Base-by-base conservation (phyloP, 805 yeast species). In the Kregervanrija delftensis region DNA sequence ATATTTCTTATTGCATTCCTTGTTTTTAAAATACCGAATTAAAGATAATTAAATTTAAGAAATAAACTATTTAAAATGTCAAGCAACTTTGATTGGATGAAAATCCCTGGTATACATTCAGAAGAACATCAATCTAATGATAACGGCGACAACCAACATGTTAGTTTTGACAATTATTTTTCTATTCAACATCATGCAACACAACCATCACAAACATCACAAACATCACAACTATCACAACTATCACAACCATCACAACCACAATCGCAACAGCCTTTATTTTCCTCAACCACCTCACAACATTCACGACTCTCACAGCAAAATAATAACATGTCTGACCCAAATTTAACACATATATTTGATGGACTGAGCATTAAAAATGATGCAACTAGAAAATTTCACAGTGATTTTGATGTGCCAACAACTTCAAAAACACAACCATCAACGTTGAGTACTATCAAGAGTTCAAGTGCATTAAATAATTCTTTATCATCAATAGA, bases 31-130 rank as follows among this genome's bases (percentile, higher is more conserved):
- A 22, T 22, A 5, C 28, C 28, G 6, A 22, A 22, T 22, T 22
- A 22, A 22, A 6, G 28, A 22, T 22, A 22, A 22, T 22, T 2
- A 22, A 22, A 22, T 14, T 35, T 14, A 14, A 34, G 17, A 30
- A 16, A 14, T 28, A 22, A 40, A n/a, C 28, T 16, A 5, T 10
- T 17, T 31, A 15, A 12, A 15, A 52, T 50, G 53, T 36, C 55
- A 3, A 43, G 50, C 4, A 42, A 47, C 34, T 55, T 55, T 28
- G 51, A 55, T 33, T 55, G 59, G 59, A 50, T 50, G 35, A 44
- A 48, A 31, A 55, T 55, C 22, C 58, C 59, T 6, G 58, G 58
- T 5, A 33, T 52, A 31, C 42, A 49, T 30, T 22, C 28, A 22
- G 28, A 22, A 22, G 28, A 22, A 22, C 28, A 22, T 22, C 28